Evolutionary conservation across 208 protist species (phyloP).

Genomic region (Trypanosoma avium): DNA sequence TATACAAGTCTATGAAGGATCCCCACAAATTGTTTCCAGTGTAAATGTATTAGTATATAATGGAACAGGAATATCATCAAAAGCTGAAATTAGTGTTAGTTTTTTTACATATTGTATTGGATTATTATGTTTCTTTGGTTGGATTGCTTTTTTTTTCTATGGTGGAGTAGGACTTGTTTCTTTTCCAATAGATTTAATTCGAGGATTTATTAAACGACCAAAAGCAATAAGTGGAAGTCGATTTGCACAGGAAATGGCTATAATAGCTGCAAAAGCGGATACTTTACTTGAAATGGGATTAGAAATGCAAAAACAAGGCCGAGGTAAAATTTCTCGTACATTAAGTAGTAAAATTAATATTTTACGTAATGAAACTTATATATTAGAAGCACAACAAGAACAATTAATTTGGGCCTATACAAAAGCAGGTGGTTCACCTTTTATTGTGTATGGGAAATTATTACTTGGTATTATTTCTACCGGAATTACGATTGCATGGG

Average conservation of each 20-base stretch:
- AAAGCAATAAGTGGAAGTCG: constrained; percentile 48
- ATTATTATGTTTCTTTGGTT: constrained; percentile 80
- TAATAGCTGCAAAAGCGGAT: constrained; percentile 34
- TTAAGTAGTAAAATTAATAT: constrained; percentile 30
- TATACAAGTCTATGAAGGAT: constrained; percentile 38
- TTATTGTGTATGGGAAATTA: constrained; percentile 26
- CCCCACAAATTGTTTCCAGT: constrained; percentile 31
- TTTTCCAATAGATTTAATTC: constrained; percentile 89
- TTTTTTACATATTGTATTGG: constrained; percentile 84
- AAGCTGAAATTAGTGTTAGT: constrained; percentile 45
- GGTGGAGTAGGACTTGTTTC: constrained; percentile 91
- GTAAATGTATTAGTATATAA: constrained; percentile 21
- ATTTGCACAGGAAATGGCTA: constrained; percentile 71
- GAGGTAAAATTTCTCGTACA: constrained; percentile 1
- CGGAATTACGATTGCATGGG: constrained; percentile 39
- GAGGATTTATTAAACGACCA: constrained; percentile 47
- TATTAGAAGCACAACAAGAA: constrained; percentile 31
- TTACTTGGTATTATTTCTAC: constrained; percentile 31
- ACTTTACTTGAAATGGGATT: constrained; percentile 37
- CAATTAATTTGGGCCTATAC: constrained; percentile 30
- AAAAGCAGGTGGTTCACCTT: constrained; percentile 25
- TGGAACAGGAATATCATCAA: constrained; percentile 15
- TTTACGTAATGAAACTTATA: constrained; percentile 30
- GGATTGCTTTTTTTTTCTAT: constrained; percentile 92
- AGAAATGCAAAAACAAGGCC: constrained; percentile 6